These are phyloP conservation scores for Aristolochia californica DNA, from an alignment of 164 flowering plant genomes.

Conservation along the genomic window DNA sequence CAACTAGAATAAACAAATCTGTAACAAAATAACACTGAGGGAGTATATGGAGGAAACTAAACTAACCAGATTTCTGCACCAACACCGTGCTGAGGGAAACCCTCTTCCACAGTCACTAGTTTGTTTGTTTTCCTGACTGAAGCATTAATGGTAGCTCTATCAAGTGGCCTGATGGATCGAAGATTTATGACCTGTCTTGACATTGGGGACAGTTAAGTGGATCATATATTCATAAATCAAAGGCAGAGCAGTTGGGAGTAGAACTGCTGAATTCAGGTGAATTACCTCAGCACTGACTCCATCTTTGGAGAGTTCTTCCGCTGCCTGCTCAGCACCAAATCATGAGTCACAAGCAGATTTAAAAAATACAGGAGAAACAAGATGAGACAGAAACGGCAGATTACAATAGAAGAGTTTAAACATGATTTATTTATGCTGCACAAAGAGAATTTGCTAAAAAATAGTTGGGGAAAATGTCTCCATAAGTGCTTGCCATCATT, in stretches of 20 bases:
- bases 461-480: too few species aligned
- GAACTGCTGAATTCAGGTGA: not conserved
- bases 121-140: constrained; percentile 92
- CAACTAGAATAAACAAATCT: too few species aligned
- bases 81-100: constrained; percentile 95
- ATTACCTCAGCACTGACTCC: constrained; percentile 93
- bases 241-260: not conserved
- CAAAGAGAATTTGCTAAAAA: too few species aligned
- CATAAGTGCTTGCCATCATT: too few species aligned
- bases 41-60: too few species aligned
- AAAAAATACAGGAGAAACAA: not conserved
- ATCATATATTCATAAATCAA: not conserved
- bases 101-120: constrained; percentile 91
- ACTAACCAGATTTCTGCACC: constrained; percentile 93
- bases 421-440: too few species aligned
- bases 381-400: too few species aligned
- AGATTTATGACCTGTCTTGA: constrained; percentile 69
- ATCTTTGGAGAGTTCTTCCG: constrained; percentile 82
- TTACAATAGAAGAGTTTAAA: too few species aligned
- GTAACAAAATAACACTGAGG: too few species aligned
- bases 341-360: not conserved
- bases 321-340: constrained; percentile 47
- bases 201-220: not conserved
- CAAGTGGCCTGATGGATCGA: constrained; percentile 90
- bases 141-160: constrained; percentile 70